phyloP scores from a whole-genome alignment of 257 asterid genomes.

The Nyctanthes arbortristis region DNA sequence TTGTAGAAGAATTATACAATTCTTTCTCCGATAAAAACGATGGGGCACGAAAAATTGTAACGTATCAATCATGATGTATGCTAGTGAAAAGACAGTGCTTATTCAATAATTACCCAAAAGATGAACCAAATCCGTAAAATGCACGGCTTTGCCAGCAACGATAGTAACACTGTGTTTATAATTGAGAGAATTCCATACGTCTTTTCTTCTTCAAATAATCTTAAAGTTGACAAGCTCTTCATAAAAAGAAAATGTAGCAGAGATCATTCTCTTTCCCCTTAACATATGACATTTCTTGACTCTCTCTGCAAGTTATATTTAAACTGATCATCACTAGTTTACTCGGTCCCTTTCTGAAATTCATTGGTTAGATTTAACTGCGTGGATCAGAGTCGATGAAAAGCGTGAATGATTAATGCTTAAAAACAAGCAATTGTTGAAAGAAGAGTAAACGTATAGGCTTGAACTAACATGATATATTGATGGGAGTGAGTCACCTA shows the following conservation, averaged over 20 bases:
- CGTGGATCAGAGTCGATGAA: too few relatives aligned
- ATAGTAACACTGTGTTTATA: neutral
- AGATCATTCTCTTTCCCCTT: too few relatives aligned
- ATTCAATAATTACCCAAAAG: slow-evolving; percentile 15
- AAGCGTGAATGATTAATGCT: too few relatives aligned
- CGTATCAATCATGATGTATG: neutral
- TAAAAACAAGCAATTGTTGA: too few relatives aligned
- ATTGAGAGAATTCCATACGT: neutral
- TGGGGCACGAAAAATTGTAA: neutral
- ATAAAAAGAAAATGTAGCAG: too few relatives aligned
- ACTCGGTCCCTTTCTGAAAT: too few relatives aligned
- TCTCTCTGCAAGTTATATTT: too few relatives aligned
- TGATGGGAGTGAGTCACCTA: slow-evolving; percentile 27
- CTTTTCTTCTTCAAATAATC: neutral
- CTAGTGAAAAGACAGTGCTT: slow-evolving; percentile 25
- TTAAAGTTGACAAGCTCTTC: neutral
- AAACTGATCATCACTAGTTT: too few relatives aligned
- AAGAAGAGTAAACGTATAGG: neutral
- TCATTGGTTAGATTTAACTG: too few relatives aligned
- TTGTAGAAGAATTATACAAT: too few relatives aligned
- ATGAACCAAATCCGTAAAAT: slow-evolving; percentile 17
- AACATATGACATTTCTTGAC: too few relatives aligned
- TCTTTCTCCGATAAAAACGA: neutral
- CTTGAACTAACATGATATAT: slow-evolving; percentile 43
- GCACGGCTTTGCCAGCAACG: slow-evolving; percentile 19